Conservation (phyloP, 1,139 yeast genomes). For the Saccharomyces pastorianus region DNA sequence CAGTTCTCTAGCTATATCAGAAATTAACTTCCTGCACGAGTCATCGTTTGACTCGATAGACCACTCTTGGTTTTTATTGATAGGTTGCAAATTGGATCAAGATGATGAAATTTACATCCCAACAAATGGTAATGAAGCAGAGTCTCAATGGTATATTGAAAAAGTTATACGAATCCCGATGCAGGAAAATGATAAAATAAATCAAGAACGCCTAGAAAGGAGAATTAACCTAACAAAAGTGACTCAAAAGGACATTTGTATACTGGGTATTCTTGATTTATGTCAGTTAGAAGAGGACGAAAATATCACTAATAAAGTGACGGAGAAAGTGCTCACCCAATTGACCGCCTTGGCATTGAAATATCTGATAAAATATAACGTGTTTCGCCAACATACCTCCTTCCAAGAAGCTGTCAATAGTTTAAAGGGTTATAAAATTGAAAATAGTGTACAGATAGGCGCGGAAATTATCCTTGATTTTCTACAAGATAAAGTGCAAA, state of each 20-base stretch:
- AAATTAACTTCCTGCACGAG: neutral
- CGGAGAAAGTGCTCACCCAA: neutral
- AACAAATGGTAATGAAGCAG: neutral
- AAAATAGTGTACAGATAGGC: neutral
- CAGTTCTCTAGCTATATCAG: neutral
- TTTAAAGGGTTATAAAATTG: neutral
- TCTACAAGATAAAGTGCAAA: neutral
- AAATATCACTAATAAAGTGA: neutral
- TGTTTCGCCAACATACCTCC: neutral
- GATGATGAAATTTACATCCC: neutral
- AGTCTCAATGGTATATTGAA: neutral
- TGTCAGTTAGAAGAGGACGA: neutral
- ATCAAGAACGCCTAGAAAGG: neutral
- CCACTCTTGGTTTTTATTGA: neutral
- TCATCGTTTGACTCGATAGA: neutral
- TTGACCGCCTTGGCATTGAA: neutral
- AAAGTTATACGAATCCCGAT: neutral
- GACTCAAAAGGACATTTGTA: neutral
- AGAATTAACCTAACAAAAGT: neutral
- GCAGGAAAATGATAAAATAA: neutral
- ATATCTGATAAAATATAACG: neutral
- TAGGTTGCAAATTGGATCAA: neutral
- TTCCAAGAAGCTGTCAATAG: neutral
- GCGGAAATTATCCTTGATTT: neutral
- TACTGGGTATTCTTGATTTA: neutral